A percentile compares a stretch with the other conserved stretches of the same genome.
Evolutionary conservation across 495 filamentous ascomycete species (phyloP).

Genomic region (Astrothelium macrocarpum): DNA sequence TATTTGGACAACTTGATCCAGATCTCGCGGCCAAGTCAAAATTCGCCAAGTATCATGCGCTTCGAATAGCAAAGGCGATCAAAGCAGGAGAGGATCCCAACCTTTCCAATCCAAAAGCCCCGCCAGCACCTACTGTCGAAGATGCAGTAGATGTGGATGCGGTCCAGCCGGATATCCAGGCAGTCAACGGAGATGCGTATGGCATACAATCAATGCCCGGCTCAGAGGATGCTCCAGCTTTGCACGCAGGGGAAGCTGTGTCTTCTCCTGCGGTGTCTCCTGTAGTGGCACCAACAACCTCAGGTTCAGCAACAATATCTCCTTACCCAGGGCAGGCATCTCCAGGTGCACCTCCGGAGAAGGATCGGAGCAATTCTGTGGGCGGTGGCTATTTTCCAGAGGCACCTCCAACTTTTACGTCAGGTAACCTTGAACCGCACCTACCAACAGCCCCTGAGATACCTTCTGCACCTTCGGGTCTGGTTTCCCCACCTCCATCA

Average conservation of each 20-base stretch:
- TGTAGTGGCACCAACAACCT: neutral
- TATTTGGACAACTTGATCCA: conserved; percentile 66
- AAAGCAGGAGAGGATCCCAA: conserved; percentile 92
- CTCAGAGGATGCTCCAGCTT: neutral
- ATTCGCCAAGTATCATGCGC: conserved; percentile 91
- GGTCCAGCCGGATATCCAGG: conserved; percentile 54
- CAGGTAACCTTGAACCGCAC: conserved; percentile 12
- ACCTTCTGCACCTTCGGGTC: neutral
- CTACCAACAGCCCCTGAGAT: neutral
- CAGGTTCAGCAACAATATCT: neutral
- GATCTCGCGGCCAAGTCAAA: conserved; percentile 83
- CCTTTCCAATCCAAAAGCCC: conserved; percentile 59
- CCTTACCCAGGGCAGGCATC: neutral
- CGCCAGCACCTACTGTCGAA: conserved; percentile 36
- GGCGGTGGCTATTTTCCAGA: conserved; percentile 48
- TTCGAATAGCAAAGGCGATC: conserved; percentile 81
- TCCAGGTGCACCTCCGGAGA: neutral
- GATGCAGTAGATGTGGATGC: conserved; percentile 39
- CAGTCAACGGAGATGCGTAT: conserved; percentile 32
- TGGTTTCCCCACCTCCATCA: conserved; percentile 14
- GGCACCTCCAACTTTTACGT: conserved; percentile 32
- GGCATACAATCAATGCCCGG: neutral
- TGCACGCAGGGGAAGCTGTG: neutral
- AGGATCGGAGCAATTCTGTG: conserved; percentile 25
- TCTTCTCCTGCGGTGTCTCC: neutral